phyloP scores from a whole-genome alignment of 2,329 filamentous ascomycete genomes.

The Aplosporella prunicola region DNA sequence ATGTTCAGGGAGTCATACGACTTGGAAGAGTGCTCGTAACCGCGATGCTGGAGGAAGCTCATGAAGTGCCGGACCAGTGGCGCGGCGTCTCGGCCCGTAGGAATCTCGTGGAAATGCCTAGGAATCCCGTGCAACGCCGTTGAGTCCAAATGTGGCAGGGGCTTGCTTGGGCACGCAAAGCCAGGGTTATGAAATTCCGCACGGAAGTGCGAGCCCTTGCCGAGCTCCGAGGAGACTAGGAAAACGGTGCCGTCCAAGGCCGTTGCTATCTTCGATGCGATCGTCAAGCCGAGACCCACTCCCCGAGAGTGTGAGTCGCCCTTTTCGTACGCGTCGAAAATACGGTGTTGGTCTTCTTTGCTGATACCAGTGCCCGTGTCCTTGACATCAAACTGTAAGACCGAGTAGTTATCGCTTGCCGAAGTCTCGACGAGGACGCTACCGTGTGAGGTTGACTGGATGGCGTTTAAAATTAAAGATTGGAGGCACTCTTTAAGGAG shows the following conservation, averaged over 20 bases:
- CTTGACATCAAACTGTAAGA: conserved; percentile 31
- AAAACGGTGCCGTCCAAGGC: conserved; percentile 31
- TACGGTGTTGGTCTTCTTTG: conserved; percentile 25
- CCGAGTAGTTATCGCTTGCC: conserved; percentile 20
- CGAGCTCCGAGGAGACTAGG: conserved; percentile 28
- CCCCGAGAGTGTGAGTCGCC: conserved; percentile 29
- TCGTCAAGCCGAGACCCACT: conserved; percentile 35
- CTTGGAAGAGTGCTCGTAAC: conserved; percentile 8
- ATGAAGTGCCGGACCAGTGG: conserved; percentile 13
- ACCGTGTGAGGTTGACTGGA: conserved; percentile 33
- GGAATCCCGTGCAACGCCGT: conserved; percentile 9
- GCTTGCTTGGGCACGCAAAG: conserved; percentile 14
- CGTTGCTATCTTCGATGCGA: conserved; percentile 34
- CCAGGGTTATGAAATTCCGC: conserved; percentile 22
- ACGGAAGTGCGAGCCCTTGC: conserved; percentile 34
- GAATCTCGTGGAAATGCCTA: conserved; percentile 12
- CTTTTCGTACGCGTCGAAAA: conserved; percentile 39
- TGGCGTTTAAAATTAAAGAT: conserved; percentile 33
- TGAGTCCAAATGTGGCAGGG: background rate
- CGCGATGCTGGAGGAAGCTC: conserved; percentile 13
- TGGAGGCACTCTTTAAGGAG: conserved; percentile 36
- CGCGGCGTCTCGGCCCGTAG: background rate
- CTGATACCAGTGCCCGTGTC: conserved; percentile 37
- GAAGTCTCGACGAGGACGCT: conserved; percentile 28
- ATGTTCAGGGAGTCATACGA: conserved; percentile 16